These are phyloP conservation scores for Hypoxylon fuscum DNA, from an alignment of 495 filamentous ascomycete genomes.

Conservation along the genomic window DNA sequence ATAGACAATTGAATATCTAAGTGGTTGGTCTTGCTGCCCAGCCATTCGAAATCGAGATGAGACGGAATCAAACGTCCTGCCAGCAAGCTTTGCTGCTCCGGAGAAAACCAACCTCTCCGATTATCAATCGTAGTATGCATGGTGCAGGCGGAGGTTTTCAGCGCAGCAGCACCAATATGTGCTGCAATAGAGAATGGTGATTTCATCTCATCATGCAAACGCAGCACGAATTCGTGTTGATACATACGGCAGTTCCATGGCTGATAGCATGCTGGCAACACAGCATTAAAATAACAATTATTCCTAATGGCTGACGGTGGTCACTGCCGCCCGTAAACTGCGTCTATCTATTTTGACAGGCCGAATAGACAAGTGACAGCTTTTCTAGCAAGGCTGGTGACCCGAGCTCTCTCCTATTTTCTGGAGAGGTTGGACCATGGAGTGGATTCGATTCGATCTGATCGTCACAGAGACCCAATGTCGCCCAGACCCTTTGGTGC, in stretches of 20 bases:
- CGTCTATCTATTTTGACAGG: slow-evolving; percentile 12
- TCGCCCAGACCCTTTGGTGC: slow-evolving; percentile 17
- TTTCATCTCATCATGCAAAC: slow-evolving; percentile 28
- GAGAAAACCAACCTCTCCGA: slow-evolving; percentile 33
- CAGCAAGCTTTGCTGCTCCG: slow-evolving; percentile 18
- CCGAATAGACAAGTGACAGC: slow-evolving; percentile 20
- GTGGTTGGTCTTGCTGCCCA: slow-evolving; percentile 36
- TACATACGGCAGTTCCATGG: slow-evolving; percentile 31
- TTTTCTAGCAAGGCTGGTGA: slow-evolving; percentile 1
- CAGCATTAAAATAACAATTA: slow-evolving; percentile 2
- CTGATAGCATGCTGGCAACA: slow-evolving; percentile 2
- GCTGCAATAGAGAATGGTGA: slow-evolving; percentile 22
- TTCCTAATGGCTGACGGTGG: slow-evolving; percentile 24
- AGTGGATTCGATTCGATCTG: slow-evolving; percentile 22
- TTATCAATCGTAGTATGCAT: too few species aligned
- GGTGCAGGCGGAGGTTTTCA: slow-evolving; percentile 9
- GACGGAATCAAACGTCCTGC: too few species aligned
- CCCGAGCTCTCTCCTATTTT: slow-evolving; percentile 12
- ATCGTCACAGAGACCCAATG: slow-evolving; percentile 26
- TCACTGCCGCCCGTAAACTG: neutral
- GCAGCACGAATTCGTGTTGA: slow-evolving; percentile 24
- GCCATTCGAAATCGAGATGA: slow-evolving; percentile 23
- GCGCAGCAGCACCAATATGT: slow-evolving; percentile 3
- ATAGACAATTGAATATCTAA: slow-evolving; percentile 16
- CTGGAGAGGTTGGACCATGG: slow-evolving; percentile 26